These are phyloP conservation scores for Tillandsia leiboldiana DNA, from an alignment of 176 grass and related monocot species.

Conservation along the genomic window DNA sequence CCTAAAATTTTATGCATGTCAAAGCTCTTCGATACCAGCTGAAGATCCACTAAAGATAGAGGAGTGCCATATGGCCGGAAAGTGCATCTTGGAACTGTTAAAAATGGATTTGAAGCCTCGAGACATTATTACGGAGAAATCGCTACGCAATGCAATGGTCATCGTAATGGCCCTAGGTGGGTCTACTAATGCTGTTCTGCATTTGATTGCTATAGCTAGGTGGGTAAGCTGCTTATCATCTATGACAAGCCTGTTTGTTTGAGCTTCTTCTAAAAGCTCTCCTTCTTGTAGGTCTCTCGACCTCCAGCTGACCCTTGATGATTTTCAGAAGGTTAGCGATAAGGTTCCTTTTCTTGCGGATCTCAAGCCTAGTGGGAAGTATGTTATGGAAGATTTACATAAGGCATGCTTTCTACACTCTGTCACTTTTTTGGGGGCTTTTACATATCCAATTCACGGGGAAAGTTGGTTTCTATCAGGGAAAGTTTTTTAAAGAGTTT, in stretches of 20 bases:
- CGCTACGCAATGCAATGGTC: slow-evolving; percentile 88
- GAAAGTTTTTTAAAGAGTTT: too few species aligned
- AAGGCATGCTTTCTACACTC: slow-evolving; percentile 32
- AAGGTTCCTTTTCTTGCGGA: slow-evolving; percentile 95
- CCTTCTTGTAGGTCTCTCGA: slow-evolving; percentile 74
- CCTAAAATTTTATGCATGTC: slow-evolving; percentile 18
- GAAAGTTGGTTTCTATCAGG: too few species aligned
- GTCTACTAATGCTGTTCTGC: slow-evolving; percentile 92
- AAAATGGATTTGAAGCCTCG: slow-evolving; percentile 92
- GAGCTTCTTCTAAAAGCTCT: slow-evolving; percentile 24
- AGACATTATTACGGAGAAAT: slow-evolving; percentile 94
- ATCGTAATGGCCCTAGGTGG: slow-evolving; percentile 94
- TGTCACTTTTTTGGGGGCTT: background rate
- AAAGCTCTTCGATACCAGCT: slow-evolving; percentile 90
- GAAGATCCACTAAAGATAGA: slow-evolving; percentile 84
- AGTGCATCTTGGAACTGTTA: slow-evolving; percentile 80
- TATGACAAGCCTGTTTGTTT: slow-evolving; percentile 10
- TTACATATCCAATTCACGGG: too few species aligned
- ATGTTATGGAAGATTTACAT: slow-evolving; percentile 99
- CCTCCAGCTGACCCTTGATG: slow-evolving; percentile 81
- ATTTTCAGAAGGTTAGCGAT: slow-evolving; percentile 98
- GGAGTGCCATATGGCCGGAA: slow-evolving; percentile 73
- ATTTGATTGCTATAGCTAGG: slow-evolving; percentile 98
- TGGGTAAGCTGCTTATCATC: slow-evolving; percentile 23
- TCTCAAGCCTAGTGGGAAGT: slow-evolving; percentile 96